phyloP scores from a whole-genome alignment of 169 alveolate species.

The Babesia sp. region DNA sequence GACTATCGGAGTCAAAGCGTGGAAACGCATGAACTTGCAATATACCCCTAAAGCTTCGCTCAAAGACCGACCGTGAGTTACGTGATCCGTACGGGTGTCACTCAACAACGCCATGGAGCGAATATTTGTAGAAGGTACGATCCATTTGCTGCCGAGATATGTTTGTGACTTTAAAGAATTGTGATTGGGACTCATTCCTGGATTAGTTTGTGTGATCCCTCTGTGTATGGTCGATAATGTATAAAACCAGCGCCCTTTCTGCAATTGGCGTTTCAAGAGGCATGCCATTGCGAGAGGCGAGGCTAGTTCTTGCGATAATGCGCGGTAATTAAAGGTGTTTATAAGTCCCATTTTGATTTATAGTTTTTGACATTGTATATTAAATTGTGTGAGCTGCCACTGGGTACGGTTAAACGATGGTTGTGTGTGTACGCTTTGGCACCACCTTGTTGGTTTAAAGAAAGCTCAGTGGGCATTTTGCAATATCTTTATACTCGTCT shows the following conservation, averaged over 20 bases:
- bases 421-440: not conserved
- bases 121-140: not conserved
- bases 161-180: not conserved
- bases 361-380: too few species aligned
- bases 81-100: not conserved
- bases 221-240: not conserved
- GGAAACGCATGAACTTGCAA: constrained; percentile 51
- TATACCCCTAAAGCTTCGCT: constrained; percentile 1
- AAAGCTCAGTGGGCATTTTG: not conserved
- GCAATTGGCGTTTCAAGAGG: not conserved
- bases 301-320: not conserved
- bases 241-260: not conserved
- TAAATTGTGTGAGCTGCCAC: not conserved
- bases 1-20: constrained; percentile 45
- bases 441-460: not conserved
- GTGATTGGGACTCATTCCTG: not conserved
- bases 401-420: not conserved
- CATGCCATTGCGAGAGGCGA: not conserved
- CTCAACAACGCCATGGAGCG: constrained; percentile 11
- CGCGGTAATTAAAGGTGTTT: not conserved
- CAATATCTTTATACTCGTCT: not conserved
- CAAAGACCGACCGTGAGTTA: not conserved
- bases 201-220: not conserved
- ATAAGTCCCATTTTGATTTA: not conserved
- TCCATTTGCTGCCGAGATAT: not conserved